Evolutionary conservation across 1,284 basidiomycete genomes (phyloP), one percentile per base, ranked within the genome.

Genomic region (Cerrena zonata): DNA sequence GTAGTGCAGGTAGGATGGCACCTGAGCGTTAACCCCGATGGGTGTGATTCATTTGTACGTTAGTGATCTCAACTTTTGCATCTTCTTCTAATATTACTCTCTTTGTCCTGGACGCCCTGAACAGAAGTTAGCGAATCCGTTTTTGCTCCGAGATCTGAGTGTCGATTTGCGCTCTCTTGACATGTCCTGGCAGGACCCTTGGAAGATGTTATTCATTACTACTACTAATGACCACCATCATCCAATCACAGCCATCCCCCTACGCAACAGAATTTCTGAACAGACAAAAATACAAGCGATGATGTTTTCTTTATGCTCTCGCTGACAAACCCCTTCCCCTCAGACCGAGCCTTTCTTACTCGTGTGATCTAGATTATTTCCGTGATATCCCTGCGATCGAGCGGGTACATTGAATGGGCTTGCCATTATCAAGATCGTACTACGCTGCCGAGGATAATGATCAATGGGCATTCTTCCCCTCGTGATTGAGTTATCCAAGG

Each of bases 1-100:
- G n/a, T n/a, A n/a, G n/a, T n/a, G n/a, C 30, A 45, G 15, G 25
- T 26, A 25, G 5, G 12, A 25, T 45, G 44, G 25, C 44, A 45
- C 30, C 22, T 39, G 19, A 48, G 47, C 47, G 47, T 27, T 25
- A 48, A 37, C n/a, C n/a, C n/a, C 15, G 45, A 12, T 47, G 45
- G 12, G 13, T 19, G 18, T 41, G 37, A 41, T 47, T 39, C 37
- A 41, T 48, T 34, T 27, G 44, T 45, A 45, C 25, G 44, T 45
- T 34, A 15, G 12, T 45, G 44, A 45, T 45, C 44, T 25, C 21
- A 22, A 27, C 21, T 24, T n/a, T n/a, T 44, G 21, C 22, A 45
- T 45, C 39, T 41, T 41, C 39, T 41, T 22, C 21, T 41, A 34
- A 34, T 34, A 34, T 34, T 34, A 34, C 30, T 34, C 15, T 34